phyloP scores from a whole-genome alignment of 768 basidiomycete species.

The Auricularia sp. region DNA sequence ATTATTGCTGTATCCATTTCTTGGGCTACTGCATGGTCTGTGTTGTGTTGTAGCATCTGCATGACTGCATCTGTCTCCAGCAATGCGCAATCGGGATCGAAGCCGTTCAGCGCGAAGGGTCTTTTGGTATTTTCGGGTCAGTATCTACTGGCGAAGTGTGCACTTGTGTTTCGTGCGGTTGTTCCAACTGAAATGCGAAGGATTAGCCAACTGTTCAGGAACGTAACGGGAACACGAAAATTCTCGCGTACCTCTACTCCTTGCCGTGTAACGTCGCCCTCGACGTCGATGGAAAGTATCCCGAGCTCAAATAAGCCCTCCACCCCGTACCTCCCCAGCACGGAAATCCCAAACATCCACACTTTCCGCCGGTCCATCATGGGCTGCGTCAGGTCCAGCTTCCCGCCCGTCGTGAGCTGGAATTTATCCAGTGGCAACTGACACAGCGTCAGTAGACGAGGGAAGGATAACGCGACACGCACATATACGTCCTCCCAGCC shows the following conservation, averaged over 20 bases:
- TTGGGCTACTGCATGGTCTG: neutral
- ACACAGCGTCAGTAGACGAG: constrained; percentile 9
- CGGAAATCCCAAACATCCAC: constrained; percentile 73
- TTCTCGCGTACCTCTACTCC: neutral
- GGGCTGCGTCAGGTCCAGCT: constrained; percentile 53
- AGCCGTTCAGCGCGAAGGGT: neutral
- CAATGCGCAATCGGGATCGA: neutral
- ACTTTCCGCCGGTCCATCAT: constrained; percentile 66
- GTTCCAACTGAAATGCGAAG: neutral
- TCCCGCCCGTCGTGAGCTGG: constrained; percentile 62
- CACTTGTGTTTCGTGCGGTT: neutral
- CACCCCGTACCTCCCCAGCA: constrained; percentile 70
- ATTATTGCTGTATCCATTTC: neutral
- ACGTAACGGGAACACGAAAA: neutral
- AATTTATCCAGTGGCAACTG: constrained; percentile 78
- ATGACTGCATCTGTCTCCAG: neutral
- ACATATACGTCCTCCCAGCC: constrained; percentile 80
- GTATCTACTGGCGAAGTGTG: neutral
- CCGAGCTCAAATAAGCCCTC: constrained; percentile 75
- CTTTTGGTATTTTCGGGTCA: neutral
- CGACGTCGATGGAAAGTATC: constrained; percentile 50
- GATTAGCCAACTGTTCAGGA: neutral
- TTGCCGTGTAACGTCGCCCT: neutral
- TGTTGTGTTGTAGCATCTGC: neutral
- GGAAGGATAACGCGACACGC: constrained; percentile 20